Conservation (phyloP, 495 filamentous ascomycete genomes). For the Margaritispora aquatica region DNA sequence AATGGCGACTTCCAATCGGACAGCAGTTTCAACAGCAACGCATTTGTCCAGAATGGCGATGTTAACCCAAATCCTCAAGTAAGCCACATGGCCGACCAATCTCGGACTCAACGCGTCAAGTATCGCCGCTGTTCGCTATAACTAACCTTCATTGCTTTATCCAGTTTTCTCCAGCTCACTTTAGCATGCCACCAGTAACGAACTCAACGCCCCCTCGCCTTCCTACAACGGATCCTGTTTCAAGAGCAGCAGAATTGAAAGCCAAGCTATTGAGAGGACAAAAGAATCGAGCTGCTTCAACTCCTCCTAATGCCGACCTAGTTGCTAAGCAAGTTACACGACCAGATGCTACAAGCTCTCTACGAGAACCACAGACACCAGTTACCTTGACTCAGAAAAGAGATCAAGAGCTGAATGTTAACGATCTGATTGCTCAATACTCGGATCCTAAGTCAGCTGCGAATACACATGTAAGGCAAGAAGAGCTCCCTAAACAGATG, state of each 20-base stretch:
- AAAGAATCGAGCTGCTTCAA: constrained; percentile 4
- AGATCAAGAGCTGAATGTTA: constrained; percentile 16
- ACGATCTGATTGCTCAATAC: constrained; percentile 21
- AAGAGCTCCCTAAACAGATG: not conserved
- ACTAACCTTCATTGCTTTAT: not conserved
- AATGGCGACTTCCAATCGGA: constrained; percentile 11
- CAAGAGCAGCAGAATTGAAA: constrained; percentile 25
- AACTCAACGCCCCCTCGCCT: constrained; percentile 7
- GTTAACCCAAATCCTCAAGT: constrained; percentile 14
- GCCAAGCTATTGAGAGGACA: constrained; percentile 20
- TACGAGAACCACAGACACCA: constrained; percentile 8
- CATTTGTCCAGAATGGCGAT: constrained; percentile 20
- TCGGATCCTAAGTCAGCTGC: constrained; percentile 9
- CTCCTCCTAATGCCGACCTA: constrained; percentile 13
- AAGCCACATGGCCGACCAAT: constrained; percentile 2
- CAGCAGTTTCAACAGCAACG: constrained; percentile 13
- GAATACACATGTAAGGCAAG: constrained; percentile 13
- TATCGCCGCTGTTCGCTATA: not conserved
- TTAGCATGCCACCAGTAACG: constrained; percentile 2
- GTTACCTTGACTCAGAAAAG: constrained; percentile 4
- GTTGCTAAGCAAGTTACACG: constrained; percentile 4
- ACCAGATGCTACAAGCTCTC: constrained; percentile 5
- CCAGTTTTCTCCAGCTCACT: constrained; percentile 12
- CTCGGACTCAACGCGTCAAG: not conserved
- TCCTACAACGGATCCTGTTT: constrained; percentile 10